Evolutionary conservation across 2,329 filamentous ascomycete species (phyloP).

Genomic region (Corynespora cassiicola): DNA sequence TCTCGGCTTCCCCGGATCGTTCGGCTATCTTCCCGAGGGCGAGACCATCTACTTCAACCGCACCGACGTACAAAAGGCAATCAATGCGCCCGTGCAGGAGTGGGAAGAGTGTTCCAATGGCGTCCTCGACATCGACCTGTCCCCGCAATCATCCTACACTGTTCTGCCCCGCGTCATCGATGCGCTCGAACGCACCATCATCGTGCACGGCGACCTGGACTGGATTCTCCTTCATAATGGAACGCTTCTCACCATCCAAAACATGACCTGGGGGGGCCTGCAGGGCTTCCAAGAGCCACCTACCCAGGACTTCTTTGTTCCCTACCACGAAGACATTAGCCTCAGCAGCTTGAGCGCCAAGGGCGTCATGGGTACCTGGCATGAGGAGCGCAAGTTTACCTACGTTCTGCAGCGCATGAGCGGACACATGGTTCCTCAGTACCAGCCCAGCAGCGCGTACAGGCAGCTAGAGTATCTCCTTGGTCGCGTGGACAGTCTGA

Average conservation of each 20-base stretch:
- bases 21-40: conserved; percentile 68
- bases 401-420: conserved; percentile 68
- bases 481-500: conserved; percentile 68
- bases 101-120: conserved; percentile 65
- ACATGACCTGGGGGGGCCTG: conserved; percentile 78
- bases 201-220: conserved; percentile 75
- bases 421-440: conserved; percentile 74
- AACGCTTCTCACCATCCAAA: conserved; percentile 75
- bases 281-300: conserved; percentile 73
- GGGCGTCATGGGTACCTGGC: conserved; percentile 72
- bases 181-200: conserved; percentile 71
- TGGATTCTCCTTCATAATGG: conserved; percentile 73
- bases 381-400: conserved; percentile 79
- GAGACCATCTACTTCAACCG: conserved; percentile 74
- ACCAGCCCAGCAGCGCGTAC: conserved; percentile 71
- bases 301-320: conserved; percentile 70
- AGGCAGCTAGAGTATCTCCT: conserved; percentile 78
- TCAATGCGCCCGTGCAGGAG: conserved; percentile 65
- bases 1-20: conserved; percentile 71
- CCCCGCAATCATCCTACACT: conserved; percentile 60
- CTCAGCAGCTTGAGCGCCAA: conserved; percentile 61
- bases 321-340: conserved; percentile 61
- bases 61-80: conserved; percentile 70
- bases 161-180: conserved; percentile 77
- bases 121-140: conserved; percentile 59